phyloP scores from a whole-genome alignment of 108 stramenopile species.

The Cyclotella baltica region DNA sequence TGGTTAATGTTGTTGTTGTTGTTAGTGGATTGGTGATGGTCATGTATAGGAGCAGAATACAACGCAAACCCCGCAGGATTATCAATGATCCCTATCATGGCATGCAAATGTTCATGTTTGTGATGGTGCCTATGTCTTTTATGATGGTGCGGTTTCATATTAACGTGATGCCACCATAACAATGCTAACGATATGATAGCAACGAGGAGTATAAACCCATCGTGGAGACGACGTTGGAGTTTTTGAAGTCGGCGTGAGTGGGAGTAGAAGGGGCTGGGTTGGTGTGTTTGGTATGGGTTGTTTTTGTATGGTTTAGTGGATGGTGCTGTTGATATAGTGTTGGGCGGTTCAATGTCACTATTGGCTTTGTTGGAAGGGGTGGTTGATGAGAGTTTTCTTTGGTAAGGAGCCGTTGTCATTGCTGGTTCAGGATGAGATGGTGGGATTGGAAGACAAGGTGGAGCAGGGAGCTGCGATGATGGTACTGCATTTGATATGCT shows the following conservation, averaged over 20 bases:
- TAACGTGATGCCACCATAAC: constrained; percentile 27
- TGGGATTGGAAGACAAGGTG: constrained; percentile 21
- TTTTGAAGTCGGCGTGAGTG: constrained; percentile 28
- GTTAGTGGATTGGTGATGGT: too few relatives aligned
- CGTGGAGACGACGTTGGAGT: constrained; percentile 15
- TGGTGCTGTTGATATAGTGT: neutral
- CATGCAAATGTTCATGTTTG: constrained; percentile 47
- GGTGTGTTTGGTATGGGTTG: constrained; percentile 34
- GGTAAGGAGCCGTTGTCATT: constrained; percentile 8
- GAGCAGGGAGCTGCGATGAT: neutral
- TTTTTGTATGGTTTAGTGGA: constrained; percentile 5
- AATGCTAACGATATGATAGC: constrained; percentile 5
- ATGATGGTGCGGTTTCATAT: constrained; percentile 28
- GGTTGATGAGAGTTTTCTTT: constrained; percentile 17
- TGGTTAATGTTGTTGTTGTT: too few relatives aligned
- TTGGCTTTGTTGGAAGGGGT: neutral
- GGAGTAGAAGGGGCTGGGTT: constrained; percentile 43
- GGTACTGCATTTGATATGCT: neutral
- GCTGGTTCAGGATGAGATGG: constrained; percentile 17
- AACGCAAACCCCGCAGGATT: constrained; percentile 48
- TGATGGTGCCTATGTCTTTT: neutral
- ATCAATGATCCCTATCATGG: constrained; percentile 46
- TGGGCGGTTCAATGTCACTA: neutral
- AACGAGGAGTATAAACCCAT: constrained; percentile 10
- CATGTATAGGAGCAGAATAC: constrained; percentile 7